Evolutionary conservation across 1,284 basidiomycete genomes (phyloP), one percentile per base, ranked within the genome.

Genomic region (Gymnopus androsaceus): DNA sequence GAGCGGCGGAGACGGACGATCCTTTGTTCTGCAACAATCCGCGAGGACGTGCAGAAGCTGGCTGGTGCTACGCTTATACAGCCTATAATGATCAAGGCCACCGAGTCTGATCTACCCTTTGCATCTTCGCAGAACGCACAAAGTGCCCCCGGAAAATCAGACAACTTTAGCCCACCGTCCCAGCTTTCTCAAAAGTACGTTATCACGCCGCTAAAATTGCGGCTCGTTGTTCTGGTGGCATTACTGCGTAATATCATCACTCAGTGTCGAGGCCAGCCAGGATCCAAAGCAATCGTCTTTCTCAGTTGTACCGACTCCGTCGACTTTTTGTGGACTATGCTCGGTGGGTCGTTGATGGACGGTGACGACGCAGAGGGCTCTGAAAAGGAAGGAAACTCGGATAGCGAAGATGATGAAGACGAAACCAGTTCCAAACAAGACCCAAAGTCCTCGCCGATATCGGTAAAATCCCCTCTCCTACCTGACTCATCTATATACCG

Each of bases 301-400:
- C 77, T 99, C 58, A 95, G 90, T 64, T 98, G 95, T 64, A 99
- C 95, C 2, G 95, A 98, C 70, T 94, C 94, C 1, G 97, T 99
- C 31, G 96, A 99, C 70, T 98, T 95, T 68, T 94, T 98, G 69
- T 99, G 93, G 91, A 82, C 82, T 46, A 77, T 98, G n/a, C 74
- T 99, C 0, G 91, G 89, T 1, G 84, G 87, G 1, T 80, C 91
- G 19, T 70, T 73, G 8, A 96, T 98, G 92, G 83, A 80, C 9
- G 77, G 67, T 1, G 66, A 66, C 1, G 72, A 70, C 9, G 36
- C 64, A 11, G 70, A 65, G 0, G 66, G 66, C 3, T 28, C 64
- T 55, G 63, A 61, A 30, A 63, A 63, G 19, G 63, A 62, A 11
- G 65, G 60, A 30, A 9, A 25, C 3, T 51, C 37, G 36, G 51